Conservation (phyloP, 2,329 filamentous ascomycete genomes). For the Cytospora leucostoma region DNA sequence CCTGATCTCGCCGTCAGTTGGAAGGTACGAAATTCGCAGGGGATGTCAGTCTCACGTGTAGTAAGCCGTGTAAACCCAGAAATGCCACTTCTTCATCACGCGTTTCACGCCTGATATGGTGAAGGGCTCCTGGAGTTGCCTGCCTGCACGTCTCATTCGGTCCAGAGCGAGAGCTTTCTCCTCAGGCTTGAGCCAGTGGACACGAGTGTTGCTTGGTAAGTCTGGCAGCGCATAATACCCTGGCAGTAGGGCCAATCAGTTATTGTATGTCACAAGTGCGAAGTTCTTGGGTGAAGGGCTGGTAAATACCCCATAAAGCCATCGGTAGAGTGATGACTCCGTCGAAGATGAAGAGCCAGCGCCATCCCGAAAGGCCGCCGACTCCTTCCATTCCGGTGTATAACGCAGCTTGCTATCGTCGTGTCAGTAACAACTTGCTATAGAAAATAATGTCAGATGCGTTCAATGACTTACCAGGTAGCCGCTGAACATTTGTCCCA, state of each 20-base stretch:
- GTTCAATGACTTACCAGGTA: conserved; percentile 16
- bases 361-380: conserved; percentile 32
- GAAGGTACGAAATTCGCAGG: too few species aligned
- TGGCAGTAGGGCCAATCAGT: background rate
- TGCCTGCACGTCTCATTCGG: conserved; percentile 33
- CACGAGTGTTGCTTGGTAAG: conserved; percentile 30
- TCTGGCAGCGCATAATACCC: conserved; percentile 31
- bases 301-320: conserved; percentile 32
- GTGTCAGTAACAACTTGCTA: background rate
- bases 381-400: conserved; percentile 33
- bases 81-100: conserved; percentile 37
- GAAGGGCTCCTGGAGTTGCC: conserved; percentile 31
- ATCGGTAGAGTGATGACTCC: conserved; percentile 37
- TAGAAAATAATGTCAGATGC: too few species aligned
- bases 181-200: conserved; percentile 33
- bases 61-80: conserved; percentile 36
- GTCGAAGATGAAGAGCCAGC: conserved; percentile 36
- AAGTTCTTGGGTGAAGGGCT: rapidly evolving
- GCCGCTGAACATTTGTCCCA: conserved; percentile 27
- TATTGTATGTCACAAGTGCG: background rate
- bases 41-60: conserved; percentile 29
- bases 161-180: conserved; percentile 32
- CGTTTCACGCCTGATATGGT: conserved; percentile 30
- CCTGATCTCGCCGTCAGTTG: conserved; percentile 16
- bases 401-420: conserved; percentile 30